These are phyloP conservation scores for Solanum okadae DNA, from an alignment of 257 asterid genomes.

Conservation along the genomic window DNA sequence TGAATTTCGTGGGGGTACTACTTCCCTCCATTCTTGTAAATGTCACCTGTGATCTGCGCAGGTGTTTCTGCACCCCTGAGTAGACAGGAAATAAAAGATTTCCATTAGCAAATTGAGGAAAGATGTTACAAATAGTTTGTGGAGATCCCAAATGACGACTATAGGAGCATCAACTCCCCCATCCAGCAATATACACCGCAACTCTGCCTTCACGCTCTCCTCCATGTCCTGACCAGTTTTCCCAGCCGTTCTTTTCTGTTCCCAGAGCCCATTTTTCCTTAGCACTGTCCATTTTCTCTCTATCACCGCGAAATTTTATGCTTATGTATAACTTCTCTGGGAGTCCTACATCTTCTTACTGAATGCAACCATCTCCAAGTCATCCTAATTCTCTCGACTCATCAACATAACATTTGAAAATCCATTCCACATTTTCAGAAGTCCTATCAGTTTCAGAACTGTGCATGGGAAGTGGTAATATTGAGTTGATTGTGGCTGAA, in stretches of 20 bases:
- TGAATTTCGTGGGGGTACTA: neutral
- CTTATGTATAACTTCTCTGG: neutral
- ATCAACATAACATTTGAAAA: neutral
- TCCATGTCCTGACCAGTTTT: neutral
- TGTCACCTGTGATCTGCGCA: neutral
- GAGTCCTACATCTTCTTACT: neutral
- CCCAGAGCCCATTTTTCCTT: neutral
- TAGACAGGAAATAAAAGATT: neutral
- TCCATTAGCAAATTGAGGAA: neutral
- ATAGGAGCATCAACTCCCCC: neutral
- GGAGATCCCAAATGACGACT: neutral
- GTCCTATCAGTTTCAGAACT: neutral
- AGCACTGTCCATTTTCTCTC: neutral
- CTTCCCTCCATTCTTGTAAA: neutral
- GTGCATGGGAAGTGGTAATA: neutral
- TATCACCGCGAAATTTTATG: neutral
- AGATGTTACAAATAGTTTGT: neutral
- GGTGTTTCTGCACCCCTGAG: neutral
- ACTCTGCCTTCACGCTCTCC: neutral
- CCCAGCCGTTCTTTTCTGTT: neutral
- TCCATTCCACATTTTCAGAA: neutral
- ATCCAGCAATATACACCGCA: neutral
- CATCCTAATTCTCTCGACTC: neutral
- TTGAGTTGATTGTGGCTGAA: neutral
- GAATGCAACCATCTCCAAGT: neutral